These are phyloP conservation scores for Fusarium tricinctum DNA, from an alignment of 2,329 filamentous ascomycete species.

Conservation along the genomic window DNA sequence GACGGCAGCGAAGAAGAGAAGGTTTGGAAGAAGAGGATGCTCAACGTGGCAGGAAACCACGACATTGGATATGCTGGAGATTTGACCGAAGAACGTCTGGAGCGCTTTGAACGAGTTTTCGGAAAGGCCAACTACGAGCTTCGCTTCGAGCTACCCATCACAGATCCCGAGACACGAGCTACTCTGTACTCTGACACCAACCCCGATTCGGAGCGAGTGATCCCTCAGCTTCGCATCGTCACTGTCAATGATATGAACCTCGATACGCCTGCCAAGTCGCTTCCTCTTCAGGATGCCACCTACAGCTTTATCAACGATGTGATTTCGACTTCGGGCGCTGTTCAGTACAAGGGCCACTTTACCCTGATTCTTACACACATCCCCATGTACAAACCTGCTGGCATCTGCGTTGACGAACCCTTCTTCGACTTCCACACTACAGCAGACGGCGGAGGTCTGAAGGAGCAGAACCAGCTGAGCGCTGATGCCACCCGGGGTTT, in stretches of 20 bases:
- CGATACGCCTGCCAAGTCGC: conserved; percentile 81
- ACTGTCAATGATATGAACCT: conserved; percentile 95
- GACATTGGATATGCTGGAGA: conserved; percentile 98
- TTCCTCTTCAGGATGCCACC: conserved; percentile 78
- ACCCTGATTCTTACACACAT: conserved; percentile 94
- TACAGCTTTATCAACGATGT: conserved; percentile 82
- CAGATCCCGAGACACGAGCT: conserved; percentile 56
- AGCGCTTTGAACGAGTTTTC: conserved; percentile 86
- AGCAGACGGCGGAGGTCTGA: conserved; percentile 77
- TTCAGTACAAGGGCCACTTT: conserved; percentile 74
- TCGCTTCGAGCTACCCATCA: conserved; percentile 73
- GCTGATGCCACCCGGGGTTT: conserved; percentile 78
- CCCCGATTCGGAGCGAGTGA: conserved; percentile 62
- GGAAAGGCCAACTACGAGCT: conserved; percentile 93
- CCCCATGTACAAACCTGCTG: conserved; percentile 85
- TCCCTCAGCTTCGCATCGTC: conserved; percentile 82
- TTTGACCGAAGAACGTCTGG: conserved; percentile 79
- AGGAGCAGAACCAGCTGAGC: conserved; percentile 92
- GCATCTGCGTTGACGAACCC: conserved; percentile 86
- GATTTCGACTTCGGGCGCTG: conserved; percentile 72
- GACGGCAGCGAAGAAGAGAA: conserved; percentile 60
- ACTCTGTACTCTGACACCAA: conserved; percentile 61
- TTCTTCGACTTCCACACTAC: conserved; percentile 82
- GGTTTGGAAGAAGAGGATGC: conserved; percentile 80
- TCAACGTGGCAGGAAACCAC: conserved; percentile 95